Conservation (phyloP, 768 basidiomycete genomes). For the Lactarius indigo region DNA sequence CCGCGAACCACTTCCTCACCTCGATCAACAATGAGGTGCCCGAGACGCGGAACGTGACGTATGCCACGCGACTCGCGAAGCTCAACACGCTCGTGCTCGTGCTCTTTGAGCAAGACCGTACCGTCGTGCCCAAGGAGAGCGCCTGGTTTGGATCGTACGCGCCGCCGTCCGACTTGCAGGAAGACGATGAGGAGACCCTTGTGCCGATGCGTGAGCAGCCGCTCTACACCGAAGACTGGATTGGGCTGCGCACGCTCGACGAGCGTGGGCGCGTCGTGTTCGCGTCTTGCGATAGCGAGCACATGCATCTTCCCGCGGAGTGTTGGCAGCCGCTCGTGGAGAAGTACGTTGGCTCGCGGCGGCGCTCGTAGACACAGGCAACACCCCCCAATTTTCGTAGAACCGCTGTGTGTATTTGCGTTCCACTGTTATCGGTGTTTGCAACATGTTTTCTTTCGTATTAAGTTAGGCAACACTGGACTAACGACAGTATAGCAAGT, state of each 20-base stretch:
- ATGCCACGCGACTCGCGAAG: slow-evolving; percentile 54
- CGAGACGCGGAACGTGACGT: slow-evolving; percentile 53
- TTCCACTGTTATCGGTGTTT: background rate
- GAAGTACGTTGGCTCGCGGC: slow-evolving; percentile 29
- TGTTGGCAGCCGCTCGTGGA: slow-evolving; percentile 36
- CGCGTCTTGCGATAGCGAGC: slow-evolving; percentile 63
- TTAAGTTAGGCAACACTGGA: too few species aligned
- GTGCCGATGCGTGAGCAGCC: slow-evolving; percentile 72
- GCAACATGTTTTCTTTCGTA: background rate
- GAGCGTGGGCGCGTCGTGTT: slow-evolving; percentile 58
- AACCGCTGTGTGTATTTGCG: background rate
- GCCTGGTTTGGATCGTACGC: slow-evolving; percentile 82
- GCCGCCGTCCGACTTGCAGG: slow-evolving; percentile 27
- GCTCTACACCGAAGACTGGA: slow-evolving; percentile 77
- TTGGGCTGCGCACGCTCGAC: slow-evolving; percentile 71
- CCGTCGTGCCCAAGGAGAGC: slow-evolving; percentile 80
- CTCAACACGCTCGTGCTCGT: slow-evolving; percentile 69
- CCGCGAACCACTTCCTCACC: slow-evolving; percentile 62
- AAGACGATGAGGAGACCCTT: slow-evolving; percentile 35
- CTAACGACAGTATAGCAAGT: too few species aligned
- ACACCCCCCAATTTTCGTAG: background rate
- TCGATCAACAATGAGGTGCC: slow-evolving; percentile 77
- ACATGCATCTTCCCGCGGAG: slow-evolving; percentile 59
- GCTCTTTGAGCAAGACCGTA: slow-evolving; percentile 68
- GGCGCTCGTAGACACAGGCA: background rate